Conservation (phyloP, 225 moss, liverwort and hornwort genomes). For the Anthoceros angustus region DNA sequence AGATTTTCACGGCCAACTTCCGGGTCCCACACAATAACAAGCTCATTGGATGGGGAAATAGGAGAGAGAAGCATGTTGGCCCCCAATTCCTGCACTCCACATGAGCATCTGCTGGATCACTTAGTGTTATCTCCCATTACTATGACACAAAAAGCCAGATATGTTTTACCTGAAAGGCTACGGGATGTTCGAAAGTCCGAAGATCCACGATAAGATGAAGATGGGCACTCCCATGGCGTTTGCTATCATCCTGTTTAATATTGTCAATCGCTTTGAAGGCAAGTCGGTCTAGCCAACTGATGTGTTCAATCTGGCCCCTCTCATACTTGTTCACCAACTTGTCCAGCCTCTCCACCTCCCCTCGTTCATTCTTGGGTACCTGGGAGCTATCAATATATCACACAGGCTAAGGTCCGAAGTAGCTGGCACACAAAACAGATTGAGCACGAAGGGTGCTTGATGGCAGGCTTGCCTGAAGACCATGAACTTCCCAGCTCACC, state of each 20-base stretch:
- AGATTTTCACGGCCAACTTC: constrained; percentile 91
- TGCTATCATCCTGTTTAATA: constrained; percentile 62
- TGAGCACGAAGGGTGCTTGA: neutral
- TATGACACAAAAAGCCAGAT: neutral
- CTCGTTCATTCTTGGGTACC: constrained; percentile 79
- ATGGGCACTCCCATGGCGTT: constrained; percentile 49
- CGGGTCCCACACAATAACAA: constrained; percentile 81
- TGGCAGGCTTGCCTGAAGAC: constrained; percentile 7
- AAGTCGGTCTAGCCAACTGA: constrained; percentile 83
- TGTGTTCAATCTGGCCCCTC: constrained; percentile 69
- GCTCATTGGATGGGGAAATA: constrained; percentile 61
- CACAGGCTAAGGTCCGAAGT: neutral
- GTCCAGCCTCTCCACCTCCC: constrained; percentile 80
- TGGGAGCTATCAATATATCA: constrained; percentile 22
- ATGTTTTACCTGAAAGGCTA: constrained; percentile 49
- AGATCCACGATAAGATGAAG: constrained; percentile 74
- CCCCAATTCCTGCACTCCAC: constrained; percentile 52
- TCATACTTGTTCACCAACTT: constrained; percentile 86
- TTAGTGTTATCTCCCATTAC: neutral
- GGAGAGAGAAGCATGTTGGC: constrained; percentile 58
- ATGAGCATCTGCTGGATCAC: neutral
- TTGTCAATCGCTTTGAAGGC: constrained; percentile 62
- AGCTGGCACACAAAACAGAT: neutral
- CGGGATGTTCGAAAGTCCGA: constrained; percentile 89
- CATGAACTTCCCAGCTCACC: constrained; percentile 19